Conservation (phyloP, 495 filamentous ascomycete genomes). For the Neurospora sp. region DNA sequence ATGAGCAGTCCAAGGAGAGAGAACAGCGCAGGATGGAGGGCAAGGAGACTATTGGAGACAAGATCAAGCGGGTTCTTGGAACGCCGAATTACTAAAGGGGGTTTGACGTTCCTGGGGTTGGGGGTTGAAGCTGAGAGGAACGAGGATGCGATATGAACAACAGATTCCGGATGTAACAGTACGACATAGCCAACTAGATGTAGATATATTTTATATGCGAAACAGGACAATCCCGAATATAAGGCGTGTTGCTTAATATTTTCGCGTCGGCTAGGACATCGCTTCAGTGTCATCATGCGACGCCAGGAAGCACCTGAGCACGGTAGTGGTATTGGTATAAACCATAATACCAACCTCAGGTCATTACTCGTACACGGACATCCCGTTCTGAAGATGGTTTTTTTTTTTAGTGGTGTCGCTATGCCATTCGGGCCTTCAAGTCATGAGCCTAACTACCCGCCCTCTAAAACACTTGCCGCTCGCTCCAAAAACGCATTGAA, state of each 20-base stretch:
- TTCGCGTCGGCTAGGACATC: neutral
- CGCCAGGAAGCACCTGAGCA: neutral
- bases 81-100: neutral
- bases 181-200: neutral
- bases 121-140: neutral
- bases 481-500: slow-evolving; percentile 49
- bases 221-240: neutral
- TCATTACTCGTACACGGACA: no score
- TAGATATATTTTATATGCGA: neutral
- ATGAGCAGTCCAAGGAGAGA: slow-evolving; percentile 47
- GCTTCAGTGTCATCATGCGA: neutral
- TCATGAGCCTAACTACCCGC: slow-evolving; percentile 11
- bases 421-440: neutral
- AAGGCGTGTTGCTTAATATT: neutral
- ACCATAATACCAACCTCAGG: neutral
- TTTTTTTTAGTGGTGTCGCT: neutral
- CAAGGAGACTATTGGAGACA: slow-evolving; percentile 41
- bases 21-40: slow-evolving; percentile 50
- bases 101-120: slow-evolving; percentile 2
- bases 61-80: slow-evolving; percentile 18
- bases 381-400: no score
- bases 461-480: slow-evolving; percentile 38
- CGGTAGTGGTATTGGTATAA: neutral
- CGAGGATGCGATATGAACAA: neutral
- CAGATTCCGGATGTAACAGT: neutral